Percentiles rank a stretch among this genome's conserved stretches.
phyloP scores from a whole-genome alignment of 768 basidiomycete species.

The Hericium erinaceus region DNA sequence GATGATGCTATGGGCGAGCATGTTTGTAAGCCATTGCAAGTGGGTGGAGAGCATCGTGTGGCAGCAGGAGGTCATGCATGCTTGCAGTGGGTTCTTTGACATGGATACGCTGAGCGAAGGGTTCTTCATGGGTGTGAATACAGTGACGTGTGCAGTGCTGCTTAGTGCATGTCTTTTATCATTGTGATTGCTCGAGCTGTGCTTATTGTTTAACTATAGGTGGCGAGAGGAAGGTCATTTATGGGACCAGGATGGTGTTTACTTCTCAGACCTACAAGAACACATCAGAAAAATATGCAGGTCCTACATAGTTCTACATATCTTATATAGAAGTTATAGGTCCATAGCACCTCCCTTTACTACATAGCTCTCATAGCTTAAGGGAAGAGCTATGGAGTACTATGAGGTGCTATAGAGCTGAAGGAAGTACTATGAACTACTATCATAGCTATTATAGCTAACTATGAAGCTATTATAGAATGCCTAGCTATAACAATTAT shows the following conservation, averaged over 20 bases:
- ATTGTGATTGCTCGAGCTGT: background rate
- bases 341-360: no score
- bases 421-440: no score
- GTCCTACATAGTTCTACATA: no score
- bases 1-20: slow-evolving; percentile 85
- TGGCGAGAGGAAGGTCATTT: slow-evolving; percentile 77
- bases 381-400: no score
- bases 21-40: slow-evolving; percentile 77
- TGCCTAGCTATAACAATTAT: no score
- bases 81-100: slow-evolving; percentile 82
- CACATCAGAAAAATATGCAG: slow-evolving; percentile 10
- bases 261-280: slow-evolving; percentile 81
- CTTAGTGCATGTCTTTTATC: slow-evolving; percentile 51
- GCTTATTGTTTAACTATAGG: slow-evolving; percentile 36
- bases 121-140: slow-evolving; percentile 75
- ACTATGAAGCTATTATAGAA: no score
- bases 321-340: no score
- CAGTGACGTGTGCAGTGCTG: slow-evolving; percentile 86
- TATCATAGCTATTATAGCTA: no score
- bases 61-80: slow-evolving; percentile 79
- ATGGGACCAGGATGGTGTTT: slow-evolving; percentile 97
- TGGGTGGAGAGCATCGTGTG: slow-evolving; percentile 90
- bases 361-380: no score
- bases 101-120: slow-evolving; percentile 80
- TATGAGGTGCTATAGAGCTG: no score